Evolutionary conservation across 2,329 filamentous ascomycete species (phyloP), one percentile per base, ranked within the genome.

Genomic region (Pseudomassariella vexata): DNA sequence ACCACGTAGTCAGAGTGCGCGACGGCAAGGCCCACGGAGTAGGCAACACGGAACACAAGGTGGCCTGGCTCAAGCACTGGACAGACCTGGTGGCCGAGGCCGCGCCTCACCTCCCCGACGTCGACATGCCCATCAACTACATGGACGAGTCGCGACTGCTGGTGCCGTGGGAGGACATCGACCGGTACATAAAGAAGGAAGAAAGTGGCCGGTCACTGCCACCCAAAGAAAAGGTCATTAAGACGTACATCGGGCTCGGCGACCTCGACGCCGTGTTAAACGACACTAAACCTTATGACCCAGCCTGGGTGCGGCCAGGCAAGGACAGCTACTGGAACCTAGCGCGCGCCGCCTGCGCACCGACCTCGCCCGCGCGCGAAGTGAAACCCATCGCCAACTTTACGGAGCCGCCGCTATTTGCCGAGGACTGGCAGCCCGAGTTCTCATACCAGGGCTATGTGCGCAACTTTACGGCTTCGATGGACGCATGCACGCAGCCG

Each of bases 401-500:
- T 10, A 53, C 57, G 19, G 51, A 62, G 41, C 27, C 39, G 0
- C 47, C 50, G 6, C 30, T 32, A 10, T 49, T 51, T 23, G 46
- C 49, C 6, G 19, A 38, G 17, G 32, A 43, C 10, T 48, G 36
- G 39, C 27, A 37, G 7, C 48, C 47, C 3, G 37, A 39, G 28
- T 62, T 59, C 34, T 42, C 51, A 9, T 46, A 59, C 20, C 45
- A 57, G 7, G 69, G 70, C 24, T 67, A 72, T 35, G 55, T 78
- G n/a, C 62, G 56, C 23, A 76, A 78, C 47, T 76, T 71, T 44
- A 74, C 73, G 30, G 59, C 59, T 4, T 63, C 70, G 3, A 62
- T 63, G 12, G 71, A 79, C 46, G 57, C 73, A 1, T 78, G 72
- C 47, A 63, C 66, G 6, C 73, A 75, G 14, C 73, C 73, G 11